Percentiles rank a stretch among this genome's conserved stretches.
phyloP scores from a whole-genome alignment of 441 rosid species.

The Adansonia rubrostipa region DNA sequence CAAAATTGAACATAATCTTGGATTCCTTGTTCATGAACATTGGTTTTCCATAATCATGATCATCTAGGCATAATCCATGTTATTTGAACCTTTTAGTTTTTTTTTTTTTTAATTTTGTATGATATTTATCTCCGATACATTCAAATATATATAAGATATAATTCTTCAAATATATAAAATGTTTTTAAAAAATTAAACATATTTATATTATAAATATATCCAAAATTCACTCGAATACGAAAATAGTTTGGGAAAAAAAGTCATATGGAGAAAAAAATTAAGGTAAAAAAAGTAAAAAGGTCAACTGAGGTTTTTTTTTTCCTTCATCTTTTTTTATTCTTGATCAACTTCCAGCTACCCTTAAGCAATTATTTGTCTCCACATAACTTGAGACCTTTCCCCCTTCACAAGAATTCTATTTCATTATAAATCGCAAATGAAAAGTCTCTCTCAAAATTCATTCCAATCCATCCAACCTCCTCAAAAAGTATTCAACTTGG shows the following conservation, averaged over 20 bases:
- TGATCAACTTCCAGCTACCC: too few species aligned
- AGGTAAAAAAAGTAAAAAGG: background rate
- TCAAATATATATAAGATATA: too few species aligned
- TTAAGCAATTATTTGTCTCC: background rate
- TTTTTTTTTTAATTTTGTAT: too few species aligned
- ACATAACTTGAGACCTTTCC: background rate
- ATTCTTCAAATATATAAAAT: too few species aligned
- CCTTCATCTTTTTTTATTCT: too few species aligned
- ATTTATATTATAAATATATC: too few species aligned
- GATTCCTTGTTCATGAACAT: background rate
- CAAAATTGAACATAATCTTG: background rate
- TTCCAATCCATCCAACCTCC: slow-evolving; percentile 87
- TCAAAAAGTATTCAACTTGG: slow-evolving; percentile 79
- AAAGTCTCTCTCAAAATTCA: background rate
- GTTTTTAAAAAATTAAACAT: too few species aligned
- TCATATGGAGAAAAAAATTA: too few species aligned
- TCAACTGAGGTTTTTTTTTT: background rate
- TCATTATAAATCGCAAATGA: background rate
- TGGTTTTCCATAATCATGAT: background rate
- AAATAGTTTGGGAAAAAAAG: too few species aligned
- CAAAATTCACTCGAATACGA: too few species aligned
- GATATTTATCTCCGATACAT: too few species aligned
- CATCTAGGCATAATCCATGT: background rate
- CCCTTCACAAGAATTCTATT: background rate
- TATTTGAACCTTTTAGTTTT: too few species aligned